Evolutionary conservation across 495 filamentous ascomycete genomes (phyloP), one percentile per base, ranked within the genome.

Genomic region (Hypoxylon lienhwacheense): DNA sequence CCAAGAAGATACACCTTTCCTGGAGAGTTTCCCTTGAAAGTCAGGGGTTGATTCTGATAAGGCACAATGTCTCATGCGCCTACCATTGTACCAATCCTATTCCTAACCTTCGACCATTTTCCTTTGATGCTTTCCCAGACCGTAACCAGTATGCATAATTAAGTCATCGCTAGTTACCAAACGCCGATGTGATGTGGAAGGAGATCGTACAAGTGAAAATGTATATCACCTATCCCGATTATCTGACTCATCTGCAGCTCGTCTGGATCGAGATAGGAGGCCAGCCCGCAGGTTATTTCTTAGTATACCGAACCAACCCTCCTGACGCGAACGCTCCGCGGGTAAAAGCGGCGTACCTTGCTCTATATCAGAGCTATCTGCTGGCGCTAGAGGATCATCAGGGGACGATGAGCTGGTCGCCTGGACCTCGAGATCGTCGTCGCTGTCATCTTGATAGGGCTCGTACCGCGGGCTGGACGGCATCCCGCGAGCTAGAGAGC

Each of bases 381-480:
- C 46, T 40, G 45, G 28, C 19, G 29, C 37, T 32, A 56, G 26
- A 17, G 37, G 56, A 7, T 36, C 51, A 31, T 66, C 61, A 15
- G 58, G 57, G 11, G 48, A 53, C 22, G 65, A 63, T 1, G 61
- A 53, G 15, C 49, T 53, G 3, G 51, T 47, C 33, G 63, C 59
- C 14, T 46, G 57, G 8, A 44, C 47, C 11, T 19, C 36, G 14
- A 57, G 17, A 22, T 60, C 57, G 16, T 77, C 73, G 17, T 78
- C 75, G 10, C 68, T 68, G 22, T 81, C 77, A 35, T 82, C 79
- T 14, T 70, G 70, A 44, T 79, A 77, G 7, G 75, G 61, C 15
- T 78, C 76, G 26, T 77, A 77, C 5, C 70, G 67, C 29, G 74
- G 75, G 46, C 64, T 66, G 1, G 73, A 77, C 8, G 72, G 60